Evolutionary conservation across 345 rosid genomes (phyloP).

Genomic region (Noccaea caerulescens): DNA sequence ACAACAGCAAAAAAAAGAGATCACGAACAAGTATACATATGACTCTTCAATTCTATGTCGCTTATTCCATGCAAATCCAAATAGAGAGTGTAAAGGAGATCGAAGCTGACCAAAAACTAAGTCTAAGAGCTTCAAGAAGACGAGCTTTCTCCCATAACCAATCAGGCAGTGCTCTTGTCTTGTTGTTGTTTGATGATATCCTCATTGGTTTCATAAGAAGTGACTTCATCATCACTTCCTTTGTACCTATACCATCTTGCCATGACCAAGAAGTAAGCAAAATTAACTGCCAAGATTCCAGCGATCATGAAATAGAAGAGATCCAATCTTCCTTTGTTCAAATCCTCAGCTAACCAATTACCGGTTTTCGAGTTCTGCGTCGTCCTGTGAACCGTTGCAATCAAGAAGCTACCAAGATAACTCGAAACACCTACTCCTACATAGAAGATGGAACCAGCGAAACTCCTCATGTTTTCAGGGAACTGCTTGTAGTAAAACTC

Average conservation of each 20-base stretch:
- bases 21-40: conserved; percentile 21
- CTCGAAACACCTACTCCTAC: conserved; percentile 46
- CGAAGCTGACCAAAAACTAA: conserved; percentile 45
- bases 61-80: conserved; percentile 33
- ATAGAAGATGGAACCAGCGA: conserved; percentile 46
- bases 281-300: conserved; percentile 40
- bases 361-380: conserved; percentile 37
- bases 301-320: conserved; percentile 51
- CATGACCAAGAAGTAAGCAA: conserved; percentile 43
- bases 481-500: conserved; percentile 64
- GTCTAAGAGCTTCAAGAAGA: conserved; percentile 27
- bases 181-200: too few species aligned
- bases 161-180: conserved; percentile 40
- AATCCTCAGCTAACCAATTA: conserved; percentile 48
- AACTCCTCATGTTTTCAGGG: conserved; percentile 61
- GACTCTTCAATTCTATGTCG: conserved; percentile 26
- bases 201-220: conserved; percentile 27
- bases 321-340: conserved; percentile 57
- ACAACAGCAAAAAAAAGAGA: background rate
- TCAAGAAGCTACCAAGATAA: conserved; percentile 48
- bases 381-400: conserved; percentile 39
- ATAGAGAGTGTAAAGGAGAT: background rate
- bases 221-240: conserved; percentile 39
- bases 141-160: background rate
- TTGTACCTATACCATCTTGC: conserved; percentile 52